These are phyloP conservation scores for Leishmania turanica DNA, from an alignment of 208 protist genomes.

Conservation along the genomic window DNA sequence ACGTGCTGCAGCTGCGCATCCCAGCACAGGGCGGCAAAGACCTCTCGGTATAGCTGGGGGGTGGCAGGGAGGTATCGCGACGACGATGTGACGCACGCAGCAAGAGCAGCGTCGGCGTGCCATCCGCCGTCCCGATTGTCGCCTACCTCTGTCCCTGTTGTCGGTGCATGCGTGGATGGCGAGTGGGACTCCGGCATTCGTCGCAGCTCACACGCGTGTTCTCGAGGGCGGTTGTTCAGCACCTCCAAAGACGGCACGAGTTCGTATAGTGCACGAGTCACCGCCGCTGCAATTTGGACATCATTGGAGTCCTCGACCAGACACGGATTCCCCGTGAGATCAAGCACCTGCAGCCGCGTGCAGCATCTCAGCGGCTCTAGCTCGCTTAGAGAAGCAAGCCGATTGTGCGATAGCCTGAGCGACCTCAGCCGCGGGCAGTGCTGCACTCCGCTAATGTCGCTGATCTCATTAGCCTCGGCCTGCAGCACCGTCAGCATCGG, in stretches of 20 bases:
- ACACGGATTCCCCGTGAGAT: constrained; percentile 71
- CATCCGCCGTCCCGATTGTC: not conserved
- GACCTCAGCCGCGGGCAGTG: constrained; percentile 60
- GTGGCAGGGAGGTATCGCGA: not conserved
- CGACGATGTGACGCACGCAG: not conserved
- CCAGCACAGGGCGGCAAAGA: constrained; percentile 31
- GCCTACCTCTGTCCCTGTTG: not conserved
- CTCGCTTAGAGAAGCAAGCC: constrained; percentile 32
- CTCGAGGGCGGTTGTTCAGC: constrained; percentile 36
- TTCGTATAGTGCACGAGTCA: not conserved
- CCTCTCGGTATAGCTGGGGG: constrained; percentile 12
- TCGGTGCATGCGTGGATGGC: not conserved
- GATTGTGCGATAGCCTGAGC: constrained; percentile 69
- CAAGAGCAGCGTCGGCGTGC: not conserved
- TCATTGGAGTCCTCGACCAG: not conserved
- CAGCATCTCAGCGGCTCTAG: constrained; percentile 57
- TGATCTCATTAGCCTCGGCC: constrained; percentile 72
- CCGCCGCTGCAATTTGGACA: not conserved
- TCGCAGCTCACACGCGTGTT: not conserved
- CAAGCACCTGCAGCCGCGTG: constrained; percentile 39
- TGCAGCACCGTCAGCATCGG: constrained; percentile 77
- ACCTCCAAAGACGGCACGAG: constrained; percentile 35
- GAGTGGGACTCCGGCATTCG: not conserved
- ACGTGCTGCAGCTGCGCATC: constrained; percentile 17
- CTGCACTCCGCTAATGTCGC: constrained; percentile 52